Conservation (phyloP, 2,329 filamentous ascomycete genomes). For the Fusarium pseudoanthophilum region DNA sequence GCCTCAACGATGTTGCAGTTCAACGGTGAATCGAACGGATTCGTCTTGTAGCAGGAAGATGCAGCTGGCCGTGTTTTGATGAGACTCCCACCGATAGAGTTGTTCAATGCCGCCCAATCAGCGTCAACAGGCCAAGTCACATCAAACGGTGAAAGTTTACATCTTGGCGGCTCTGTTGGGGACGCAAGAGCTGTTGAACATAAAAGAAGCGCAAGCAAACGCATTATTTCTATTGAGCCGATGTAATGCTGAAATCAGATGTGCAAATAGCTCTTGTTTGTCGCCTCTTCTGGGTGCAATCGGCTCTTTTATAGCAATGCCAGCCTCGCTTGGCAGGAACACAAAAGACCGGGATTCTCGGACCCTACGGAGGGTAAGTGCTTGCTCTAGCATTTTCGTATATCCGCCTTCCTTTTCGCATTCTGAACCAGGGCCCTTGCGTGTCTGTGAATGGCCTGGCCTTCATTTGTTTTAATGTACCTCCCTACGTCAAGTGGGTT, state of each 20-base stretch:
- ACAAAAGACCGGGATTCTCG: too few relatives aligned
- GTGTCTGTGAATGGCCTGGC: not conserved
- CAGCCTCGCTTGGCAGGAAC: not conserved
- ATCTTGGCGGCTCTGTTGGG: not conserved
- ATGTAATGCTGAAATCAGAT: not conserved
- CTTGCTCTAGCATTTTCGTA: not conserved
- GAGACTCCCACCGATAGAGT: not conserved
- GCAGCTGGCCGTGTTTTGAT: not conserved
- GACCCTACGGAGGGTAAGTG: not conserved
- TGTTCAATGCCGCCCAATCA: not conserved
- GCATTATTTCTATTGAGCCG: not conserved
- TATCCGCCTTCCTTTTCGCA: not conserved
- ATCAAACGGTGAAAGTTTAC: not conserved
- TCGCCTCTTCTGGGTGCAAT: not conserved
- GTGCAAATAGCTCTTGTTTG: not conserved
- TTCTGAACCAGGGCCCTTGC: not conserved
- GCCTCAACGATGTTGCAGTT: not conserved
- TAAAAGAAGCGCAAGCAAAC: not conserved
- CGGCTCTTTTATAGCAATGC: not conserved
- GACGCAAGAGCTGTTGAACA: not conserved
- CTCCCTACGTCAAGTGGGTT: not conserved
- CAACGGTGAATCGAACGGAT: not conserved
- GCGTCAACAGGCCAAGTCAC: not conserved
- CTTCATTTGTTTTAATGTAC: not conserved
- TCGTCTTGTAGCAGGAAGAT: not conserved